phyloP scores from a whole-genome alignment of 148 eudicot genomes.

The Suaeda aralocaspica region DNA sequence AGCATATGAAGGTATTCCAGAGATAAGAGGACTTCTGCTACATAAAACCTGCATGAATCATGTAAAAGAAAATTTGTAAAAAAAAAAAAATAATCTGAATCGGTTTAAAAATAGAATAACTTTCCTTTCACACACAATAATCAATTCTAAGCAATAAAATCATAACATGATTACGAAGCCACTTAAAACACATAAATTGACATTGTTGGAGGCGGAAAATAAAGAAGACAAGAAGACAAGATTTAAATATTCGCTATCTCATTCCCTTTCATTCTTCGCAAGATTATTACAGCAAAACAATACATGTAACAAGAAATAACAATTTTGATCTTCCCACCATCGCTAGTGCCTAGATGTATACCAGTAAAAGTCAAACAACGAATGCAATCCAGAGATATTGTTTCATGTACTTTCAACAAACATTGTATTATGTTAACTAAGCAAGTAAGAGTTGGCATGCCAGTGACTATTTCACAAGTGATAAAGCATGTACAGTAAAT shows the following conservation, averaged over 20 bases:
- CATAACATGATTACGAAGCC: background rate
- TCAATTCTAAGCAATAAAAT: background rate
- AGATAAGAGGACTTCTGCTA: conserved; percentile 84
- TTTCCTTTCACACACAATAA: background rate
- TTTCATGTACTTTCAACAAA: background rate
- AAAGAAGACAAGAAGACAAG: background rate
- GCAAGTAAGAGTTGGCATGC: background rate
- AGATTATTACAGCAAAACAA: background rate
- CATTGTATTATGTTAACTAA: background rate
- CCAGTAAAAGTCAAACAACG: background rate
- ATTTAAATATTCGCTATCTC: background rate
- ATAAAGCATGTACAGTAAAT: background rate
- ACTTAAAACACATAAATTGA: background rate
- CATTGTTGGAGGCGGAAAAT: background rate
- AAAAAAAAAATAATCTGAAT: background rate
- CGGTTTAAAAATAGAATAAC: background rate
- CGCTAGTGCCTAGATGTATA: background rate
- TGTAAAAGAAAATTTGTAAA: too few species aligned
- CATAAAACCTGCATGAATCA: conserved; percentile 63
- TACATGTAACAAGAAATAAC: background rate
- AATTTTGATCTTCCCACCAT: background rate
- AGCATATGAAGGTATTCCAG: conserved; percentile 99
- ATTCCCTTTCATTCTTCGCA: background rate
- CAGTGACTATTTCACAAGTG: background rate
- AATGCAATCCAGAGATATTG: background rate